A percentile compares a stretch with the other conserved stretches of the same genome.
phyloP scores from a whole-genome alignment of 2,329 filamentous ascomycete genomes.

The Nigrospora oryzae region DNA sequence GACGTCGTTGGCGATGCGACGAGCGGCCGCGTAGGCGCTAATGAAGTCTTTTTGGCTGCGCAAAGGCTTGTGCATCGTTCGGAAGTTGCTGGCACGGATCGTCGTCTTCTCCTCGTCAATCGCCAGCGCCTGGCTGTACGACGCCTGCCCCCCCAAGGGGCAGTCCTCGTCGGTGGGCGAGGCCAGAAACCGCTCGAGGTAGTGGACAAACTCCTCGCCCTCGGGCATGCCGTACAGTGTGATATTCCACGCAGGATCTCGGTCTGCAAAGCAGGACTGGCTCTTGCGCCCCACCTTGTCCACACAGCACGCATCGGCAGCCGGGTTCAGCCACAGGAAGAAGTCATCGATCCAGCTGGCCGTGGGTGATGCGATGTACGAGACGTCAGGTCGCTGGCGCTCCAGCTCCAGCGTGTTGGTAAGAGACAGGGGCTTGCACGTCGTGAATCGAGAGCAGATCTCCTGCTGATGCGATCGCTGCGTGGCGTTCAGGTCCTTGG shows the following conservation, averaged over 20 bases:
- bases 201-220: slow-evolving; percentile 81
- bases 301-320: slow-evolving; percentile 59
- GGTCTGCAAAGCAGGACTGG: slow-evolving; percentile 68
- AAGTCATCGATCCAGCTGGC: slow-evolving; percentile 98
- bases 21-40: slow-evolving; percentile 76
- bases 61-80: slow-evolving; percentile 79
- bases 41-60: slow-evolving; percentile 91
- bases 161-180: slow-evolving; percentile 77
- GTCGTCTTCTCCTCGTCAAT: slow-evolving; percentile 59
- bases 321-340: slow-evolving; percentile 91
- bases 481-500: slow-evolving; percentile 71
- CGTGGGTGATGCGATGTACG: slow-evolving; percentile 78
- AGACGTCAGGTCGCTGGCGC: slow-evolving; percentile 78
- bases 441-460: slow-evolving; percentile 83
- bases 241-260: slow-evolving; percentile 79
- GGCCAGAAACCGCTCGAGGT: slow-evolving; percentile 73
- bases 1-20: slow-evolving; percentile 76
- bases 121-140: slow-evolving; percentile 78
- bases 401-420: slow-evolving; percentile 91
- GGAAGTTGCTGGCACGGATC: slow-evolving; percentile 81
- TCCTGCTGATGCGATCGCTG: slow-evolving; percentile 69
- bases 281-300: slow-evolving; percentile 39
- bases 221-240: slow-evolving; percentile 88
- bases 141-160: slow-evolving; percentile 78
- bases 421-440: slow-evolving; percentile 75